Percentiles rank a stretch among this genome's conserved stretches.
Conservation (phyloP, 257 asterid species). For the Solanum ossicruentum region DNA sequence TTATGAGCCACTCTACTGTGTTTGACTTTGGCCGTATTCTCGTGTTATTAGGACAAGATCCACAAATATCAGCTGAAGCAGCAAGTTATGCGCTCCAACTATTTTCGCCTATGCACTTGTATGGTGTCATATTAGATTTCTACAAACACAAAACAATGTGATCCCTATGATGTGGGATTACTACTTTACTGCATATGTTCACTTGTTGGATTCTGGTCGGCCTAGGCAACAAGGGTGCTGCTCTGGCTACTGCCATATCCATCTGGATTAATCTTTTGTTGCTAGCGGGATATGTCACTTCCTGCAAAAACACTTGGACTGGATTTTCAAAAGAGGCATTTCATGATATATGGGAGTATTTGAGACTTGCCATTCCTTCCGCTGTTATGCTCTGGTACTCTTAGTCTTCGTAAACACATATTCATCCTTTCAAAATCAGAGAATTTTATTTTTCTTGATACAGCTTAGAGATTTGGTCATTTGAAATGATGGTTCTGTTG, state of each 20-base stretch:
- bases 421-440: background rate
- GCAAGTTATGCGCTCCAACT: constrained; percentile 52
- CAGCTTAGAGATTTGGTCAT: constrained; percentile 76
- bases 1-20: too few relatives aligned
- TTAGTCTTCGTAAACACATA: background rate
- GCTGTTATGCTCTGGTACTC: constrained; percentile 11
- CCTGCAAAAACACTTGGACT: constrained; percentile 42
- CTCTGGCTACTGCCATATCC: constrained; percentile 49
- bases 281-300: constrained; percentile 36
- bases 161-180: constrained; percentile 68
- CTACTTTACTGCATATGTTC: too few relatives aligned
- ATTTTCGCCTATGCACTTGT: constrained; percentile 53
- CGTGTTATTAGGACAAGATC: constrained; percentile 38
- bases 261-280: constrained; percentile 48
- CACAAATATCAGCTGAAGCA: constrained; percentile 46
- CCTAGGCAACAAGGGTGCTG: constrained; percentile 61
- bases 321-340: constrained; percentile 31
- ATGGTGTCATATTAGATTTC: constrained; percentile 44
- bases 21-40: constrained; percentile 46
- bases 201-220: constrained; percentile 60
- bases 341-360: background rate
- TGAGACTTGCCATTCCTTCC: constrained; percentile 8
- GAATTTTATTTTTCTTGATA: background rate
- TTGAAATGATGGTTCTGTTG: constrained; percentile 63
- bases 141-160: constrained; percentile 57